Evolutionary conservation across 2,329 filamentous ascomycete genomes (phyloP).

Genomic region (Dichotomopilus funicola): DNA sequence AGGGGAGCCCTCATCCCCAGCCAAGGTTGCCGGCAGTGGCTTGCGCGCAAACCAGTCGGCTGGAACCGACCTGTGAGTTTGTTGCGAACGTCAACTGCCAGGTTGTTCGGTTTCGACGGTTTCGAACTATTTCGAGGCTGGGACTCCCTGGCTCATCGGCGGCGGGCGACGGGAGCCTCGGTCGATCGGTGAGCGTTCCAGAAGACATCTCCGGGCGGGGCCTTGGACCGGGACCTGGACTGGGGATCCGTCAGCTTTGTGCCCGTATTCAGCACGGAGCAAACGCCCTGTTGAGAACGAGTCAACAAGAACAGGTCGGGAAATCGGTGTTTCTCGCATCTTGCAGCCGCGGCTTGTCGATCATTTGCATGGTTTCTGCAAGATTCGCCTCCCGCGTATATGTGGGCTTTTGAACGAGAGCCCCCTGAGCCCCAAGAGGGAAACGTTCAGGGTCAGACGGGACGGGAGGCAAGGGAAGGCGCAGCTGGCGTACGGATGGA

Average conservation of each 20-base stretch:
- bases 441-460: too few relatives aligned
- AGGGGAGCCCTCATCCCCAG: neutral
- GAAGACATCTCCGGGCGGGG: neutral
- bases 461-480: too few relatives aligned
- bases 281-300: neutral
- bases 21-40: neutral
- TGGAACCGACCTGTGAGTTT: too few relatives aligned
- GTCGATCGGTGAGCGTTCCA: slow-evolving; percentile 1
- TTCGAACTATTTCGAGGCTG: too few relatives aligned
- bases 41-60: neutral
- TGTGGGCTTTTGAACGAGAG: too few relatives aligned
- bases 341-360: neutral
- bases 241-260: neutral
- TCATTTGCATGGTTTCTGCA: neutral
- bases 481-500: too few relatives aligned
- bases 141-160: too few relatives aligned
- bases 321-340: neutral
- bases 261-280: neutral
- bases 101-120: neutral
- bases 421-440: too few relatives aligned
- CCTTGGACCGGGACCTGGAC: too few relatives aligned
- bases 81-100: too few relatives aligned
- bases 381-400: too few relatives aligned
- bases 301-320: too few relatives aligned
- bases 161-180: slow-evolving; percentile 1